These are phyloP conservation scores for Penicillium sp. DNA, from an alignment of 2,329 filamentous ascomycete species.

Conservation along the genomic window DNA sequence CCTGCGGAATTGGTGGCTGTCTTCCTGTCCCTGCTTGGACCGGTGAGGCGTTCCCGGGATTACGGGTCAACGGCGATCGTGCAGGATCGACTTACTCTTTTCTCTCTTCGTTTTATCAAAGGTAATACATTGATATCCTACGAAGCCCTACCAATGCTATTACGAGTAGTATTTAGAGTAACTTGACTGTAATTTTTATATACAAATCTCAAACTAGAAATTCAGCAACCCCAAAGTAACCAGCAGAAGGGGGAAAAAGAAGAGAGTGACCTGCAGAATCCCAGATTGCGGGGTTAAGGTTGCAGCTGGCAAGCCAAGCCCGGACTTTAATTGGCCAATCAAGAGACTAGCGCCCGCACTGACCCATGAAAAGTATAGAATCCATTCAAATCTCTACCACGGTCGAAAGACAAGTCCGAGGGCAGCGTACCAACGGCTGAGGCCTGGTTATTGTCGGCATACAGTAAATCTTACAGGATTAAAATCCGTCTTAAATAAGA, in stretches of 20 bases:
- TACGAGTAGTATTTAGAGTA: background rate
- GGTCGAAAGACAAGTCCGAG: background rate
- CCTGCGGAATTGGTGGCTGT: background rate
- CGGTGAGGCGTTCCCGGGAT: slow-evolving; percentile 4
- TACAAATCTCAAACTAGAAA: background rate
- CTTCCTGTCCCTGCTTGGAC: background rate
- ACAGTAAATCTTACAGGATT: background rate
- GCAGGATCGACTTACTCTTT: background rate
- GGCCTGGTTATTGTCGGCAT: background rate
- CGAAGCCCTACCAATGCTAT: background rate
- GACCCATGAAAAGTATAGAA: slow-evolving; percentile 2
- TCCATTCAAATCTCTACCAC: background rate
- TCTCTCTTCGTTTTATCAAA: background rate
- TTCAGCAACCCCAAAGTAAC: background rate
- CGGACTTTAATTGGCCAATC: slow-evolving; percentile 1
- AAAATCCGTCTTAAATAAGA: background rate
- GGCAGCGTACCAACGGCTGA: background rate
- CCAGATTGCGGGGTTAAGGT: slow-evolving; percentile 30
- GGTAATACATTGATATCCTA: background rate
- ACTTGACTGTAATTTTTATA: background rate
- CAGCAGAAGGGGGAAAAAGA: background rate
- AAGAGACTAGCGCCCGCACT: slow-evolving; percentile 4
- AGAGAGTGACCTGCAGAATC: background rate
- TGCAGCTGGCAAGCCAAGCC: slow-evolving; percentile 21
- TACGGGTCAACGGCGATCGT: slow-evolving; percentile 9